Base-by-base conservation (phyloP, 1,139 yeast genomes). In the Saccharomyces hybrid region DNA sequence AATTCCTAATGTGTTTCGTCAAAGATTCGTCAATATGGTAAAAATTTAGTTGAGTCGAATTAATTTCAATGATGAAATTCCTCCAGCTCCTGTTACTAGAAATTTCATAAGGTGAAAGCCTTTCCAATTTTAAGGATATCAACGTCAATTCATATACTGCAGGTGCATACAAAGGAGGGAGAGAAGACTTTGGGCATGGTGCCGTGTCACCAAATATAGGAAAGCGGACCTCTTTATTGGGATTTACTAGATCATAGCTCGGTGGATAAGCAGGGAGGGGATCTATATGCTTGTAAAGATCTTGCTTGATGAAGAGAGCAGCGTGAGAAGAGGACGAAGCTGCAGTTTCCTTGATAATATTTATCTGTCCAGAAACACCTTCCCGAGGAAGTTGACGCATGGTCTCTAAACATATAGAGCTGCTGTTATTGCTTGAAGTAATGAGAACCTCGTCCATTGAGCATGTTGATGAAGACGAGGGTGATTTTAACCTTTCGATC, bases 11-110 rank as follows among this genome's bases (percentile, higher is more conserved):
- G 20, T 60, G 57, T 8, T 57, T 54, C 1, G 66, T 62, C 46
- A 68, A 50, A 1, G 56, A 52, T 5, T 66, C 64, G 48, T 72
- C 72, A 3, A 71, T 64, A 26, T 68, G 59, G 65, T 85, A 85
- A 52, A 86, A 74, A 67, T 85, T 86, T 41, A 86, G 66, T 69
- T 86, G 93, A 1, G 93, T 86, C 2, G 88, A 83, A 69, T 86
- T 86, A 38, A 86, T 70, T 64, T 86, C 93, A 71, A 85, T 72
- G 6, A 86, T 73, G 32, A 76, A 74, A 51, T 77, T 74, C 62
- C 75, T 81, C 93, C 93, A 85, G n/a, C 79, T 76, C 59, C 89
- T 70, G 8, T 76, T 68, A 1, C 82, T 76, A 0, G 88, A 76
- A 4, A 82, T 75, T 62, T 84, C 88, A 64, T 80, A 83, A 0